A percentile compares a stretch with the other conserved stretches of the same genome.
These are phyloP conservation scores for Cytospora piceae DNA, from an alignment of 2,329 filamentous ascomycete genomes.

Conservation along the genomic window DNA sequence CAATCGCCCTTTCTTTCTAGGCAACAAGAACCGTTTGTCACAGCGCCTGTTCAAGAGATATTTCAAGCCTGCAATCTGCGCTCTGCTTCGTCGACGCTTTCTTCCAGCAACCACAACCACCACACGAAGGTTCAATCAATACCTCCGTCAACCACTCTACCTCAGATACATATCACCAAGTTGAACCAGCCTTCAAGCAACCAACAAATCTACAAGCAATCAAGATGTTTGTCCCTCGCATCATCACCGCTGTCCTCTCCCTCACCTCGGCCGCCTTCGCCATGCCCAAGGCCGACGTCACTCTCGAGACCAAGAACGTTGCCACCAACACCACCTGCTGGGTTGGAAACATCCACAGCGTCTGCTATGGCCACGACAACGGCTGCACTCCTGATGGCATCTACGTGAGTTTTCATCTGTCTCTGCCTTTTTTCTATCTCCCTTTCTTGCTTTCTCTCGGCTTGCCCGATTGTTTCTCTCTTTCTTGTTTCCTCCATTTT, in stretches of 20 bases:
- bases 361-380: constrained; percentile 7
- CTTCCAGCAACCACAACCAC: neutral
- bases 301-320: neutral
- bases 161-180: neutral
- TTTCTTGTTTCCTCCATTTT: neutral
- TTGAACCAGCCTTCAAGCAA: neutral
- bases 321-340: constrained; percentile 16
- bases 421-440: too few relatives aligned
- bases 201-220: neutral
- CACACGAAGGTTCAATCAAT: neutral
- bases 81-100: neutral
- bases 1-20: neutral
- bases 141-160: neutral
- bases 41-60: neutral
- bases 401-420: neutral
- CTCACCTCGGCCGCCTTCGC: neutral
- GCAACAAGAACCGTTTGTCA: neutral
- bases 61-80: too few relatives aligned
- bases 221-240: constrained; percentile 1
- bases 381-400: neutral
- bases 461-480: neutral
- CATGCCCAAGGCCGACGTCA: neutral
- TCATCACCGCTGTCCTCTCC: neutral
- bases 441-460: too few relatives aligned
- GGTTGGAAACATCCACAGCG: constrained; percentile 3